Evolutionary conservation across 73 alveolate genomes (phyloP).

Genomic region (Paramecium tetraurelia): DNA sequence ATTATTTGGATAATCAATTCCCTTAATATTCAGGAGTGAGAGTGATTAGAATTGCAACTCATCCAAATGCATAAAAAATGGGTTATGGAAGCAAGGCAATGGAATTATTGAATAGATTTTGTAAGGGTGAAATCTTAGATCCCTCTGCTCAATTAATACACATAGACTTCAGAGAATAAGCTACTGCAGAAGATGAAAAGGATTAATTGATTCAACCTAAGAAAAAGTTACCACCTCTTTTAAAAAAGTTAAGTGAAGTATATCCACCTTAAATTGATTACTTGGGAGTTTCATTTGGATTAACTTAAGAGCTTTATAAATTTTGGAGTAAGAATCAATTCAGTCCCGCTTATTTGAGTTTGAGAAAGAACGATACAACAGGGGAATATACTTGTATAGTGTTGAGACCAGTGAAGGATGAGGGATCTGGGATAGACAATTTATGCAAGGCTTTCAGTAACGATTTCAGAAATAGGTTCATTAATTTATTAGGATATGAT

Average conservation of each 20-base stretch:
- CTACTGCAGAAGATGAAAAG: constrained; percentile 3
- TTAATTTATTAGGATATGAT: constrained; percentile 90
- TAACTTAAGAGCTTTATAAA: constrained; percentile 86
- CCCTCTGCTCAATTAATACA: not conserved
- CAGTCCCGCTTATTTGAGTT: constrained; percentile 87
- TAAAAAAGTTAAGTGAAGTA: constrained; percentile 90
- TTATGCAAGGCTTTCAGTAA: constrained; percentile 70
- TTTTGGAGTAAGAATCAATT: constrained; percentile 98
- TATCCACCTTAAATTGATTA: constrained; percentile 88
- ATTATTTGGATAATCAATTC: constrained; percentile 92
- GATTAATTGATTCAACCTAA: constrained; percentile 54
- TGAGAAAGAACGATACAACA: constrained; percentile 78
- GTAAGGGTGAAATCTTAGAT: constrained; percentile 85
- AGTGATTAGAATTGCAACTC: constrained; percentile 99
- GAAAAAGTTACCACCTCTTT: constrained; percentile 86
- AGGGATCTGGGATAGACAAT: constrained; percentile 60
- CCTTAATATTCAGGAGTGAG: constrained; percentile 96
- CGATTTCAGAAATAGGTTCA: constrained; percentile 96
- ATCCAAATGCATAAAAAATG: constrained; percentile 96
- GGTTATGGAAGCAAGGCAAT: constrained; percentile 96
- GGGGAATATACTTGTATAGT: constrained; percentile 99
- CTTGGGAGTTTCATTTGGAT: constrained; percentile 95
- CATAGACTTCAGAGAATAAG: constrained; percentile 19
- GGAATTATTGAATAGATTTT: constrained; percentile 82
- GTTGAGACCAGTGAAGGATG: constrained; percentile 67